Evolutionary conservation across 805 yeast genomes (phyloP), one percentile per base, ranked within the genome.

Genomic region (Saccharomycopsis malanga): DNA sequence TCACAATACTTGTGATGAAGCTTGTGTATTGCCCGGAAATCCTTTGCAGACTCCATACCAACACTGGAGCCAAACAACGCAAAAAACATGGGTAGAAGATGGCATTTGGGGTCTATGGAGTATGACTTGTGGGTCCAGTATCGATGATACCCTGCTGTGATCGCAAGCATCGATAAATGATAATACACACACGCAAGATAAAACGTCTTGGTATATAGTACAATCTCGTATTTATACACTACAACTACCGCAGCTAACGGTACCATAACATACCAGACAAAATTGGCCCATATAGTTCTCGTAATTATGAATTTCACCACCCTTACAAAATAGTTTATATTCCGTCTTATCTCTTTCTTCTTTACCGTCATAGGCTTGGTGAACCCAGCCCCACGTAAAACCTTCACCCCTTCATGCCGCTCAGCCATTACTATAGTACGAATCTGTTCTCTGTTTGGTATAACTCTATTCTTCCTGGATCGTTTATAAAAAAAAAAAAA

Each of bases 1-100:
- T 89, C 96, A 37, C 93, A 81, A 62, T 75, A 85, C 49, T 91
- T 77, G 64, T 89, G 97, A 66, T 89, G 97, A 3, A 93, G 88
- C 50, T 95, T 70, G 68, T 89, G 98, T 39, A 85, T 72, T 14
- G 81, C 71, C 20, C 85, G 81, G 95, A 95, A 87, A 75, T 82
- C 74, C 58, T 81, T 72, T 10, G 81, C 77, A 2, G 86, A 73
- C 4, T 95, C 95, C 45, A 87, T 67, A 2, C 88, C 95, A 5
- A 81, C 77, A 54, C 86, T 82, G 15, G 82, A 67, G 4, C 91
- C 89, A 38, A 79, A 68, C 5, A 42, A 4, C 5, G 30, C 32
- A 24, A 44, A 46, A 0, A 79, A 57, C n/a, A 80, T 74, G 49
- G 82, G 73, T 24, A 71, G 57, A 30, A 71, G 50, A 48, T 73